A percentile compares a stretch with the other conserved stretches of the same genome.
These are phyloP conservation scores for Dichotomocladium elegans DNA, from an alignment of 371 early-diverging fungal species.

Conservation along the genomic window DNA sequence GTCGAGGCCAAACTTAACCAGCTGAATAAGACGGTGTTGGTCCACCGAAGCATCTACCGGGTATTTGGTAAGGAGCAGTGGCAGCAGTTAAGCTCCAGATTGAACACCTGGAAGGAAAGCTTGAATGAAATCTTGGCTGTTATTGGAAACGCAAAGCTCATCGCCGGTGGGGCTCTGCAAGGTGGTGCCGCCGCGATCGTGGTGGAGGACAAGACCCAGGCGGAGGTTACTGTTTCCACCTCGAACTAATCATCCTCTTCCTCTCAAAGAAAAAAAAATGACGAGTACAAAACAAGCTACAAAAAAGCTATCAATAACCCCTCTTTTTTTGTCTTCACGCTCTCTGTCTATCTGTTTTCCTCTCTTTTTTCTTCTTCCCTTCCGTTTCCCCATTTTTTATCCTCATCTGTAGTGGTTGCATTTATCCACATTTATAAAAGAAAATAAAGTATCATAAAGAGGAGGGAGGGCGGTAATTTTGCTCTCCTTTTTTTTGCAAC, in stretches of 20 bases:
- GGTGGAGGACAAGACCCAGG: slow-evolving; percentile 28
- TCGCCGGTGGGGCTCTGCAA: slow-evolving; percentile 49
- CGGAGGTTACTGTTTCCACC: slow-evolving; percentile 9
- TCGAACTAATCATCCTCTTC: slow-evolving; percentile 4
- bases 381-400: not conserved
- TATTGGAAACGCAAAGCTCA: slow-evolving; percentile 77
- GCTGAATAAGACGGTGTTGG: slow-evolving; percentile 69
- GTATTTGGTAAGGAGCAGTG: slow-evolving; percentile 83
- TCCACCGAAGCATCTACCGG: slow-evolving; percentile 81
- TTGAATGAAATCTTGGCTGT: slow-evolving; percentile 78
- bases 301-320: no score
- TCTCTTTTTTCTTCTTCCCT: not conserved
- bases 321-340: no score
- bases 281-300: no score
- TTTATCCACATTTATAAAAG: no score
- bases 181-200: slow-evolving; percentile 36
- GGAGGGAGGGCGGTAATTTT: no score
- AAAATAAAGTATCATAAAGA: no score
- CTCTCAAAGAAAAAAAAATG: no score
- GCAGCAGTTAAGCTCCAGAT: slow-evolving; percentile 63
- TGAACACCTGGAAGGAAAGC: slow-evolving; percentile 79
- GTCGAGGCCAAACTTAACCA: slow-evolving; percentile 96
- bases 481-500: no score
- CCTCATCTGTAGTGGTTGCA: no score
- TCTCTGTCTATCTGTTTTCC: no score